phyloP scores from a whole-genome alignment of 768 basidiomycete species.

The Boletales sp. region DNA sequence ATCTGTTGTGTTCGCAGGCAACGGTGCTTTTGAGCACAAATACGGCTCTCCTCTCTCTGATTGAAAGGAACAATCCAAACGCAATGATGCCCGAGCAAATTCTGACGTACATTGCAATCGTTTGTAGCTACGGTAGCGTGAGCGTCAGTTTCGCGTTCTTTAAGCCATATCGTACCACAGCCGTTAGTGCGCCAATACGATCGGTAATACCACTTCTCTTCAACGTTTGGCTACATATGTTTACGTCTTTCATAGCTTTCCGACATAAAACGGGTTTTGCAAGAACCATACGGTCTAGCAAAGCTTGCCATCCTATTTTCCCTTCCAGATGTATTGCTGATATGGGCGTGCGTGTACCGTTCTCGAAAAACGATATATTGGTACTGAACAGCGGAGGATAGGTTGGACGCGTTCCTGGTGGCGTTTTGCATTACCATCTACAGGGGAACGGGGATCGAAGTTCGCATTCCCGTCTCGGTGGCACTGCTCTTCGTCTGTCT shows the following conservation, averaged over 20 bases:
- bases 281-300: slow-evolving; percentile 29
- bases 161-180: slow-evolving; percentile 31
- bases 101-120: slow-evolving; percentile 25
- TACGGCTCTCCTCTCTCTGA: slow-evolving; percentile 20
- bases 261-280: slow-evolving; percentile 26
- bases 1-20: slow-evolving; percentile 12
- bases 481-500: slow-evolving; percentile 20
- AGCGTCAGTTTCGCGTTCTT: slow-evolving; percentile 27
- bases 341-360: slow-evolving; percentile 33
- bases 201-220: slow-evolving; percentile 11
- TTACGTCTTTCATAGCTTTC: slow-evolving; percentile 15
- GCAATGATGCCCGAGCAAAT: slow-evolving; percentile 17
- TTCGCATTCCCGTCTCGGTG: slow-evolving; percentile 26
- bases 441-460: slow-evolving; percentile 13
- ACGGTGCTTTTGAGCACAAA: slow-evolving; percentile 28
- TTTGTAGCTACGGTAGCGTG: slow-evolving; percentile 29
- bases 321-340: slow-evolving; percentile 38
- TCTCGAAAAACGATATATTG: not conserved
- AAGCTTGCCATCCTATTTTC: slow-evolving; percentile 38
- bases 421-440: slow-evolving; percentile 33
- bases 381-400: slow-evolving; percentile 13
- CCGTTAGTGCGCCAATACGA: slow-evolving; percentile 29
- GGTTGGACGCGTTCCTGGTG: slow-evolving; percentile 33
- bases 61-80: slow-evolving; percentile 1
- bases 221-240: not conserved